Base-by-base conservation (phyloP, 805 yeast species). In the Yarrowia yakushimensis region DNA sequence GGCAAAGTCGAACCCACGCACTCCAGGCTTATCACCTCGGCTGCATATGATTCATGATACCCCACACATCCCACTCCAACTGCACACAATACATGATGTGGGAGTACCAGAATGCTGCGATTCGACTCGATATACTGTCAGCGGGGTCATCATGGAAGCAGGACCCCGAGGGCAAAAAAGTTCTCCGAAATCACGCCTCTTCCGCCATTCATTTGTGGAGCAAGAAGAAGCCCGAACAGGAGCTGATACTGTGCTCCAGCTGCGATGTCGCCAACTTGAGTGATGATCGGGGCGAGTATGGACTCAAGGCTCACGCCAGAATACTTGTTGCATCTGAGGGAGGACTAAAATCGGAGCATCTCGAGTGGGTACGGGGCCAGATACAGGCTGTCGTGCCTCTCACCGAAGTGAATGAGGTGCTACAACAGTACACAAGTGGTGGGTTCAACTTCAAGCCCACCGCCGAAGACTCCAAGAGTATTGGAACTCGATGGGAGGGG, bases 181-280 rank as follows among this genome's bases (percentile, higher is more conserved):
- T 39, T 15, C 37, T 55, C 2, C 28, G 61, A 39, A 55, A 41
- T 15, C 48, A 55, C 37, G 61, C 39, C 36, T 39, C 48, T 1
- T 55, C 61, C 4, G 61, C 61, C 15, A 55, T 41, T 10, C 61
- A 39, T 39, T 30, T 55, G 8, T 55, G 61, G 61, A 55, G 39
- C 48, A 55, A 28, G 12, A 39, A 30, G 30, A 41, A 55, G 20
- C 61, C 61, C 15, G 48, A 39, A 5, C 61, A 55, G 30, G 61
- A 55, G 22, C 39, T 55, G 28, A 27, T 55, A 3, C 28, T 55
- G 22, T 39, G 48, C 22, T 55, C 61, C 28, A 39, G 48, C 30
- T 55, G 61, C 15, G 61, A 55, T 39, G 39, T 55, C 8, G 61
- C 61, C 18, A 41, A 39, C 22, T 15, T 41, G 39, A 31, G 46